phyloP scores from a whole-genome alignment of 2,329 filamentous ascomycete genomes.

The Colletotrichum australisinense region DNA sequence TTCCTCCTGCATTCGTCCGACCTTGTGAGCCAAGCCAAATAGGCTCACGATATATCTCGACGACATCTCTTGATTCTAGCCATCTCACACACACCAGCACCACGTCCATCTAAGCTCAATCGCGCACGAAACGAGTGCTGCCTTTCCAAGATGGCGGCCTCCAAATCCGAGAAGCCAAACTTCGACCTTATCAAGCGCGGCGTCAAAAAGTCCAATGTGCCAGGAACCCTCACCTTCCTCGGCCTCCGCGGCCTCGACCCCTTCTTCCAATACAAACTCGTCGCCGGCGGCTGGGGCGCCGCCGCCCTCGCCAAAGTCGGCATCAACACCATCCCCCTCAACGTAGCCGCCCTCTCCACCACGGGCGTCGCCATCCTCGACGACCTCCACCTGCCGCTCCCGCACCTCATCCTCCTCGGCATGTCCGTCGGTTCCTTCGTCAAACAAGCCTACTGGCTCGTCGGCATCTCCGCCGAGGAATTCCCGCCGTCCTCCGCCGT shows the following conservation, averaged over 20 bases:
- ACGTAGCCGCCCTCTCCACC: constrained; percentile 50
- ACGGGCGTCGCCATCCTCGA: constrained; percentile 47
- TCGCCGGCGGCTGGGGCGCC: constrained; percentile 51
- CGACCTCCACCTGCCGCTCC: constrained; percentile 58
- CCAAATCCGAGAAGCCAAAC: constrained; percentile 6
- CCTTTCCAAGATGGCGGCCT: constrained; percentile 18
- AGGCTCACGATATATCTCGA: not conserved
- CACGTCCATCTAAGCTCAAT: not conserved
- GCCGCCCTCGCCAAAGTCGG: constrained; percentile 59
- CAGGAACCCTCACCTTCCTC: constrained; percentile 52
- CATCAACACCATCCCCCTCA: constrained; percentile 53
- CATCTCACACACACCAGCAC: not conserved
- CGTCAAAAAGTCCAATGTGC: constrained; percentile 46
- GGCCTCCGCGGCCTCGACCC: constrained; percentile 50
- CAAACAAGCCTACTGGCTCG: constrained; percentile 69
- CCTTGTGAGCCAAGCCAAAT: not conserved
- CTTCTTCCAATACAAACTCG: constrained; percentile 46
- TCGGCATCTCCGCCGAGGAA: constrained; percentile 58
- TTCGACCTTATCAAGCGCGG: constrained; percentile 52
- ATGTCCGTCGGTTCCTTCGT: constrained; percentile 63
- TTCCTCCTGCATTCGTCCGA: not conserved
- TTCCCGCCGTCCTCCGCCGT: constrained; percentile 56
- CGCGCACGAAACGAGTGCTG: not conserved
- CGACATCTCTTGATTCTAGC: not conserved
- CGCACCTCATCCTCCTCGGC: constrained; percentile 60